Conservation (phyloP, 352 stramenopile species). For the Phytophthora melonis region DNA sequence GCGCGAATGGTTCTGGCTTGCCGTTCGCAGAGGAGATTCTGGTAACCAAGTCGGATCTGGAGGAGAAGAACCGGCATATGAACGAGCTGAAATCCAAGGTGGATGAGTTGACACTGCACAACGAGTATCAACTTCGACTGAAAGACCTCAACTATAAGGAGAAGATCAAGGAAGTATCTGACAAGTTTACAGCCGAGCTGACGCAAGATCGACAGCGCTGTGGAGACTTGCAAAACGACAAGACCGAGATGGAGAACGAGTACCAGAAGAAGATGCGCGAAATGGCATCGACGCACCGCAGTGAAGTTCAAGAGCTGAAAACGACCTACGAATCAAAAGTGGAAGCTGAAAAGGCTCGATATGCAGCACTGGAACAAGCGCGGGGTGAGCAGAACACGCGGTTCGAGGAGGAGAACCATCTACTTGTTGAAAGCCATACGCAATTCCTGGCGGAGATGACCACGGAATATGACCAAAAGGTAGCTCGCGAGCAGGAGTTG, state of each 20-base stretch:
- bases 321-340: constrained; percentile 92
- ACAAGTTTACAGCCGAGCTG: constrained; percentile 94
- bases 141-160: constrained; percentile 97
- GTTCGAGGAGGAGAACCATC: constrained; percentile 81
- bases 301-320: constrained; percentile 92
- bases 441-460: constrained; percentile 93
- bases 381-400: constrained; percentile 76
- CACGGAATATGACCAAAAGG: constrained; percentile 92
- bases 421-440: constrained; percentile 82
- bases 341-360: constrained; percentile 91
- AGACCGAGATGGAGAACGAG: constrained; percentile 92
- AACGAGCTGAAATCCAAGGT: constrained; percentile 95
- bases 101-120: constrained; percentile 94
- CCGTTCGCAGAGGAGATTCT: constrained; percentile 94
- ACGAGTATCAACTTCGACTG: constrained; percentile 95
- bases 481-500: constrained; percentile 86
- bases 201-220: constrained; percentile 94
- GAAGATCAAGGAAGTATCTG: constrained; percentile 95
- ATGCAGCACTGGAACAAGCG: constrained; percentile 82
- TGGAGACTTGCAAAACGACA: constrained; percentile 90
- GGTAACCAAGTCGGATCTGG: constrained; percentile 93
- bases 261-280: constrained; percentile 93
- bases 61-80: constrained; percentile 94
- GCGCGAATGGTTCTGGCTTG: constrained; percentile 68
- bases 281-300: constrained; percentile 91